Evolutionary conservation across 257 asterid species (phyloP), one percentile per base, ranked within the genome.

Genomic region (Nicotiana noctiflora): DNA sequence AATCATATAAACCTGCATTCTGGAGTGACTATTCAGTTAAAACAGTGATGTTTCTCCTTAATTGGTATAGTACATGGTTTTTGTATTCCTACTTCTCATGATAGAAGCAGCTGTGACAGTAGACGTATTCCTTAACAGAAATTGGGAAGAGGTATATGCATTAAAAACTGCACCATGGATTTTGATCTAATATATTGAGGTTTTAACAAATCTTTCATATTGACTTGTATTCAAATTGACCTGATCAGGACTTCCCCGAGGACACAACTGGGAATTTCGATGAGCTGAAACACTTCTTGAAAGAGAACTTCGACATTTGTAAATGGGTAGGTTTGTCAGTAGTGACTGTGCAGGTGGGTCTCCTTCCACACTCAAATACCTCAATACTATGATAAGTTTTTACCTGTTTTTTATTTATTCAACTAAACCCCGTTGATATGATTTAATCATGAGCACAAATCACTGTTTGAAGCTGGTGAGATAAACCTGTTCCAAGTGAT

Each of bases 101-200:
- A 81, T 93, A 61, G 99, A 93, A 86, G 93, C 93, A 89, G 93
- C 95, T 56, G 86, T 93, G 65, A 84, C 90, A 7, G 90, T 91
- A 76, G 98, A 93, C 87, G 89, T 95, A 46, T 86, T 93, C 86
- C 77, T 93, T 64, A 93, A 95, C 91, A 89, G 65, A 81, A 67
- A 89, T 79, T 95, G 99, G 99, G 91, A 90, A 85, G 97, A 93
- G 96, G 99, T 95, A 88, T 55, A 31, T 60, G 82, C 46, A 70
- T 64, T 79, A 15, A 53, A 64, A n/a, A 80, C 6, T 74, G 53
- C 62, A 14, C 74, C 79, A 34, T 84, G 76, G 32, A 44, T 32
- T n/a, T 64, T 74, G 19, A 9, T 46, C 59, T 60, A 29, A 46
- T 56, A 3, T 68, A 64, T 29, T 32, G 19, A 51, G 74, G n/a